Base-by-base conservation (phyloP, 75 land plant genomes). In the Isoetes taiwanensis region DNA sequence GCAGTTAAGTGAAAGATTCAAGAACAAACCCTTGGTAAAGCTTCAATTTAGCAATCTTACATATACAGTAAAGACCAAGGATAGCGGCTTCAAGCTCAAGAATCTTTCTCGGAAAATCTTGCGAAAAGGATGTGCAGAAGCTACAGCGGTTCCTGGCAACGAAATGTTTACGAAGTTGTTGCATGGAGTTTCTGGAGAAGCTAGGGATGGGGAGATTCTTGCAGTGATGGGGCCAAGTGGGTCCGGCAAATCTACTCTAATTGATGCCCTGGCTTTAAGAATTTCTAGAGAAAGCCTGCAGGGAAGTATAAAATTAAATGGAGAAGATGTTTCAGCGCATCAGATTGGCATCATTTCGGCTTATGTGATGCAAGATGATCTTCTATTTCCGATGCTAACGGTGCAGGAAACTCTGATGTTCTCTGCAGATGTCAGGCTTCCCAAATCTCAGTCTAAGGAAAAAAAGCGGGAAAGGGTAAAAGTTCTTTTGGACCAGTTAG, bases 291-390 rank as follows among this genome's bases (percentile, higher is more conserved):
- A 68, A 14, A 80, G 84, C 26, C 66, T 84, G 32, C 31, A 62
- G 56, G 88, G 88, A 3, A 56, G 34, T 32, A 75, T 84, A 8
- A 41, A 72, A 0, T 35, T 81, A 17, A 75, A 84, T 37, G 88
- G 88, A 14, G 46, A 43, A 57, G 64, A 67, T 20, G 64, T 78
- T 17, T 75, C 48, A 34, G 74, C 80, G 1, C 56, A 62, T 34
- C 19, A 80, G 30, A 61, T 83, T 1, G 77, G 74, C 33, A 67
- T 77, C 41, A 66, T 72, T 30, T 83, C 87, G 0, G 87, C 87
- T n/a, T 83, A 83, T 50, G 79, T 83, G 3, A 83, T 83, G 87
- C 87, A 83, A 61, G 87, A 83, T n/a, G 84, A 83, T 32, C 59
- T 70, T 55, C 80, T 83, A 8, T 83, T 77, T 56, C 87, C 87